Evolutionary conservation across 2,329 filamentous ascomycete genomes (phyloP), one percentile per base, ranked within the genome.

Genomic region (Ceratocystiopsis minuta): DNA sequence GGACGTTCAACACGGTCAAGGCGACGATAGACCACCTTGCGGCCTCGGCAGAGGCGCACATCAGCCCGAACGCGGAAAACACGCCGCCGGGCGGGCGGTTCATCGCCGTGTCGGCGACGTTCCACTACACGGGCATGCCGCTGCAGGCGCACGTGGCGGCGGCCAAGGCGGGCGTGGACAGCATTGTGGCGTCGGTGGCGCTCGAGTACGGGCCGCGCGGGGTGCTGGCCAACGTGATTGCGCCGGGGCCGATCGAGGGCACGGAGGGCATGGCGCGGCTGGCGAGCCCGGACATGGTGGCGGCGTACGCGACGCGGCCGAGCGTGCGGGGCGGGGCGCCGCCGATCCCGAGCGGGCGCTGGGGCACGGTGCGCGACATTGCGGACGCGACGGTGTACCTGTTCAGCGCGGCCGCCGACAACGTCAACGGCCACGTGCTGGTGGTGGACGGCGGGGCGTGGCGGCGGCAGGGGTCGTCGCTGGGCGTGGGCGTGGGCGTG

Each of bases 1-100:
- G 90, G 31, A 92, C 83, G 15, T 98, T 82, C 64, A 93, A 96
- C 64, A 94, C 86, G 3, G 69, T 94, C 54, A 96, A 96, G 63
- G 86, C 88, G 4, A 90, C 85, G 1, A 64, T 95, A 32, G 84
- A 85, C 0, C 71, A 93, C 53, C 72, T 98, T 3, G 61, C 85
- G 13, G 68, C 75, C 51, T 92, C 85, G n/a, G 78, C 81, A 1
- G 60, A 63, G 32, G 72, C 71, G 16, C 74, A 80, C 49, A 68
- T 72, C 2, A 72, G 72, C 45, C 63, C 66, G 16, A 41, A 43
- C 39, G 24, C 34, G 9, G 18, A 33, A 1, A 40, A 32, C 1
- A 60, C 63, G 20, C 68, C 70, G 2, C 72, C 78, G 35, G 81
- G 82, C 38, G 86, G 87, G 11, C 77, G 87, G 44, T 86, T 96